Percentiles rank a stretch among this genome's conserved stretches.
phyloP scores from a whole-genome alignment of 192 early-diverging fungal species.

The Coemansia sp. region DNA sequence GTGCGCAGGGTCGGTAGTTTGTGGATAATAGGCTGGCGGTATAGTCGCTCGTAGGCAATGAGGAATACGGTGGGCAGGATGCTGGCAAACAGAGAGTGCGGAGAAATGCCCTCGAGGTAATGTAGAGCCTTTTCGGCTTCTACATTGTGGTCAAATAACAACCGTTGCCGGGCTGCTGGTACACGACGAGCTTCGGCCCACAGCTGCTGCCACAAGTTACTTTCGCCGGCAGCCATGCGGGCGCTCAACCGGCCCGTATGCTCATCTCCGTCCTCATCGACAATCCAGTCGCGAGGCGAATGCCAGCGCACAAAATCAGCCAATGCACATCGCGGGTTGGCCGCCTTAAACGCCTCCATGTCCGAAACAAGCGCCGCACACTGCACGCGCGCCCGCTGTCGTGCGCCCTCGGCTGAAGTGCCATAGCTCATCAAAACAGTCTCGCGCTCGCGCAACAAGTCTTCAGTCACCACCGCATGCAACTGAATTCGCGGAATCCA shows the following conservation, averaged over 20 bases:
- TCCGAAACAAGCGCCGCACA: conserved; percentile 67
- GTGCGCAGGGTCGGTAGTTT: conserved; percentile 24
- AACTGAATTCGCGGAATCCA: conserved; percentile 70
- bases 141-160: conserved; percentile 71
- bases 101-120: conserved; percentile 61
- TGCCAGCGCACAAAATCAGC: conserved; percentile 95
- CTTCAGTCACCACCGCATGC: conserved; percentile 80
- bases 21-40: conserved; percentile 41
- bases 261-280: conserved; percentile 52
- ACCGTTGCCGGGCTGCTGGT: conserved; percentile 68
- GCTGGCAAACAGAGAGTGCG: conserved; percentile 58
- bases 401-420: conserved; percentile 65
- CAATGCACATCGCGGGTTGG: conserved; percentile 72
- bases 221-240: conserved; percentile 67
- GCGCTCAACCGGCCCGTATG: conserved; percentile 58
- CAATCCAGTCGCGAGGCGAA: conserved; percentile 90
- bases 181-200: conserved; percentile 66
- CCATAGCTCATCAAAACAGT: conserved; percentile 75
- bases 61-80: conserved; percentile 72
- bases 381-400: conserved; percentile 72
- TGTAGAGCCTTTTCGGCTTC: conserved; percentile 77
- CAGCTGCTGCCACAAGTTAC: conserved; percentile 84
- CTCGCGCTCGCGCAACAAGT: conserved; percentile 82
- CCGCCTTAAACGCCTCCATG: conserved; percentile 93
- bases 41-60: conserved; percentile 72